Evolutionary conservation across 306 rosid species (phyloP).

Genomic region (Gastrolobium bilobum): DNA sequence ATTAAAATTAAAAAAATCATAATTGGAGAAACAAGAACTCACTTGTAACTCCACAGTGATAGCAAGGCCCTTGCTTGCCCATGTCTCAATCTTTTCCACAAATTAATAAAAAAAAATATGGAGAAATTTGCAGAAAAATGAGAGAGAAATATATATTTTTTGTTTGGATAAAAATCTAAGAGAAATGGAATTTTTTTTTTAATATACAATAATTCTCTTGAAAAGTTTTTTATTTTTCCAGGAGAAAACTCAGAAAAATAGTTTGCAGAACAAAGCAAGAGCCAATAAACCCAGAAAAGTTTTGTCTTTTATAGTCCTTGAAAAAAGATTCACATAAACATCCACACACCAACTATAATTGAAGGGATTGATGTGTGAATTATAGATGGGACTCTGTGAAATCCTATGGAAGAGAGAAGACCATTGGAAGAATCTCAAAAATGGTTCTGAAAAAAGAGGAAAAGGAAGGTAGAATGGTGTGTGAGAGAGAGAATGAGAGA

Average conservation of each 20-base stretch:
- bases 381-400: slow-evolving; percentile 61
- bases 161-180: slow-evolving; percentile 34
- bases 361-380: slow-evolving; percentile 66
- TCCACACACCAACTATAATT: slow-evolving; percentile 59
- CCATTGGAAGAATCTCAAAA: slow-evolving; percentile 84
- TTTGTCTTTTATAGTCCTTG: slow-evolving; percentile 55
- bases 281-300: slow-evolving; percentile 77
- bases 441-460: slow-evolving; percentile 76
- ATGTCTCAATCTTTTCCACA: slow-evolving; percentile 71
- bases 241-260: slow-evolving; percentile 68
- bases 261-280: slow-evolving; percentile 70
- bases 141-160: slow-evolving; percentile 28
- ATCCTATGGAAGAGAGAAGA: slow-evolving; percentile 83
- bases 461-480: slow-evolving; percentile 69
- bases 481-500: slow-evolving; percentile 53
- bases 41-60: slow-evolving; percentile 99
- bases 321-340: slow-evolving; percentile 56
- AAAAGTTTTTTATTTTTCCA: slow-evolving; percentile 50
- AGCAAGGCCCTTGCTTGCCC: slow-evolving; percentile 99
- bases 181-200: slow-evolving; percentile 37
- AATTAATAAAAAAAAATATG: slow-evolving; percentile 55
- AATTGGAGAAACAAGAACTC: slow-evolving; percentile 93
- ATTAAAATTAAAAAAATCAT: background rate
- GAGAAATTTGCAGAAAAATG: slow-evolving; percentile 50
- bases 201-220: slow-evolving; percentile 54